Base-by-base conservation (phyloP, 768 basidiomycete genomes). In the Brasilioporus rufonigricans region DNA sequence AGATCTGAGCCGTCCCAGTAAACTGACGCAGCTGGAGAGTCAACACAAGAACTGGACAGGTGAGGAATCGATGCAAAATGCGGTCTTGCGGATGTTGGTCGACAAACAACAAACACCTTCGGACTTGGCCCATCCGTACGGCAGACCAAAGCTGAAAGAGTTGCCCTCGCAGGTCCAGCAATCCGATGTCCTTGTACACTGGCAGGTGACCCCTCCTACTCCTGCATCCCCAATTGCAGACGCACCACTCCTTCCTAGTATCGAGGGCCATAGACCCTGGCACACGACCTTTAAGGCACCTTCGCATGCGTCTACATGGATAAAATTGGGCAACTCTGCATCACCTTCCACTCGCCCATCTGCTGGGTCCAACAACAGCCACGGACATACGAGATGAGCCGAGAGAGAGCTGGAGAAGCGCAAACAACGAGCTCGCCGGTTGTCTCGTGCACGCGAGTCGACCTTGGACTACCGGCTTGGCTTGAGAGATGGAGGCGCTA, bases 101-200 rank as follows among this genome's bases (percentile, higher is more conserved):
- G 91, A 93, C 74, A 88, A 90, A 66, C 86, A n/a, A 93, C 74
- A 92, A 89, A 69, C 90, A 91, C 1, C 70, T 92, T 32, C 78
- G 89, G n/a, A 79, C 75, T 10, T 84, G 82, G 10, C 66, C 72
- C 12, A 78, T 88, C 40, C 70, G 75, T 56, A 76, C 80, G 1
- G 86, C 87, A 7, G 87, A 91, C 48, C 75, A 88, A 65, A 89
- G 66, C 60, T 89, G 48, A 84, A 78, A 66, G 71, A 76, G 41
- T 67, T 73, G 1, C 78, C 77, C 1, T 80, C 80, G 5, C 72
- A 64, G 33, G 63, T 82, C 29, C 24, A 27, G 41, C 65, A 59
- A 59, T 60, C 59, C 23, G 18, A 46, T 43, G 27, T 47, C 35
- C n/a, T 29, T 14, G 43, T 23, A 24, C 33, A 40, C n/a, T n/a